Evolutionary conservation across 345 rosid genomes (phyloP), one percentile per base, ranked within the genome.

Genomic region (Brassica incana): DNA sequence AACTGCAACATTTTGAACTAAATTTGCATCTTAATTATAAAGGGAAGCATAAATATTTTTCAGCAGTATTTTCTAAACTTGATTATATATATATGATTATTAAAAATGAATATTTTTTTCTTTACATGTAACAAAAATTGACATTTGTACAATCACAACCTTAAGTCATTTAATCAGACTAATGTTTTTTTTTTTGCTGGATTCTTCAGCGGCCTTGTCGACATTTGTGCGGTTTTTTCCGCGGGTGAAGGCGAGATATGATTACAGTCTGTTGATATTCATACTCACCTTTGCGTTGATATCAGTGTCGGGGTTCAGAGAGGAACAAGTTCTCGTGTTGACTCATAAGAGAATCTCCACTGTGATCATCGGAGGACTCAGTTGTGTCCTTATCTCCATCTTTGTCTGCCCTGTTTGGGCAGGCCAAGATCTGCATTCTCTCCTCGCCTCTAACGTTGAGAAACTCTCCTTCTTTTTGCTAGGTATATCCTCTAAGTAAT

Each of bases 141-240:
- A 7, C 4, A 8, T 68, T 16, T 60, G 7, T 68, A 76, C 48
- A 29, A 40, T 76, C 10, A 60, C n/a, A 68, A 20, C 64, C 75
- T 15, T 45, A 20, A 40, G 18, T 60, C 18, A 16, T 67, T 8
- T 50, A 33, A 64, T 11, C 6, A 32, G 6, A 54, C 9, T 54
- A 58, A 40, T 16, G 15, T 78, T 25, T 11, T 2, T 23, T 48
- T 50, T 11, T 35, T 45, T 8, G 33, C 69, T 75, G 38, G 23
- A 15, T 23, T 27, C 2, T 82, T 77, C 84, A 92, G 98, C 97
- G 63, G 63, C 89, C 12, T 27, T 75, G 27, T 79, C 88, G 6
- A 92, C 98, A 27, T 94, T 89, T 73, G 18, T 88, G 64, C 79
- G 97, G 38, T 94, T 92, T 83, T 87, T 92, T 15, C 98, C 98